phyloP scores from a whole-genome alignment of 2,329 filamentous ascomycete genomes.

The Talaromyces islandicus region DNA sequence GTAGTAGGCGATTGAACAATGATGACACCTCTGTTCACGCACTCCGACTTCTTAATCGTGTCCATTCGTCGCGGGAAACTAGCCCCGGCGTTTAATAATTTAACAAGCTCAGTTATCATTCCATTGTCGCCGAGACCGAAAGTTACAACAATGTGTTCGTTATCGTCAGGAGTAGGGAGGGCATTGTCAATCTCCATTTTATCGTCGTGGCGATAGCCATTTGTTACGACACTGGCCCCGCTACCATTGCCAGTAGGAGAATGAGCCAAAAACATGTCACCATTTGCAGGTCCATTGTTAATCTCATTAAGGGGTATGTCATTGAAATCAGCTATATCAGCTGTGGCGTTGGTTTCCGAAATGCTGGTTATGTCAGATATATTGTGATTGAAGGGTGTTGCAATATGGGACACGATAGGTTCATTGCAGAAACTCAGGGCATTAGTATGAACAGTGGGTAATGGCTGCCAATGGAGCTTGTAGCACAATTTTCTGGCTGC shows the following conservation, averaged over 20 bases:
- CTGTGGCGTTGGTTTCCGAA: background rate
- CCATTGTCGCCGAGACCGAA: background rate
- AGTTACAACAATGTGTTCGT: background rate
- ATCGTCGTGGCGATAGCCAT: background rate
- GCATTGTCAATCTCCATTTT: background rate
- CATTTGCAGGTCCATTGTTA: background rate
- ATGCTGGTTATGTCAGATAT: background rate
- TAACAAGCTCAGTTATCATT: background rate
- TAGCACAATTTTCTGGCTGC: slow-evolving; percentile 17
- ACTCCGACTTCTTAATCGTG: background rate
- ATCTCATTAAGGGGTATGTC: background rate
- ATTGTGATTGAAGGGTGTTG: background rate
- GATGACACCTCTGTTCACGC: background rate
- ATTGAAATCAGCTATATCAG: background rate
- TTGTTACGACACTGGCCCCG: background rate
- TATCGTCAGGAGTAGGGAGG: background rate
- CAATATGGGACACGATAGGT: background rate
- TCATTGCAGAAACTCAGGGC: background rate
- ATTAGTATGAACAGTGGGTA: slow-evolving; percentile 2
- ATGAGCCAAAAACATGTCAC: background rate
- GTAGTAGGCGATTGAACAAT: slow-evolving; percentile 2
- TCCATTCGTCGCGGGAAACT: background rate
- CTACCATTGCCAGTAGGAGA: background rate
- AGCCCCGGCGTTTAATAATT: background rate
- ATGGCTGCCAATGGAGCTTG: slow-evolving; percentile 18